phyloP scores from a whole-genome alignment of 805 yeast genomes.

The Nakazawaea pomicola region DNA sequence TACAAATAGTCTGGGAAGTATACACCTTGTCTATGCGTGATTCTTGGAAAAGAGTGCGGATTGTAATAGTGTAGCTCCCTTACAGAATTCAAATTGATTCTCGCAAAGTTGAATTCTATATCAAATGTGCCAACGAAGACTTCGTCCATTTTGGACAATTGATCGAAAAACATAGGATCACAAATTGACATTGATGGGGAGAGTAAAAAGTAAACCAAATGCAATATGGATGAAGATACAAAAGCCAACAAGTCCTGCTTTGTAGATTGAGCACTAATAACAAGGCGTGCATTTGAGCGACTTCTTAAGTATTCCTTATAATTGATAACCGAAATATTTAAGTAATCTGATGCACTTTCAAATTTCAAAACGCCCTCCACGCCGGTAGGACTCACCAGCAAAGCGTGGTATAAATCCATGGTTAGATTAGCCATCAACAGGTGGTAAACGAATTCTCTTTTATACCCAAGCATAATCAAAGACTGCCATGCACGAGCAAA shows the following conservation, averaged over 20 bases:
- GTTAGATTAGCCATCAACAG: constrained; percentile 6
- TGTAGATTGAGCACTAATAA: not conserved
- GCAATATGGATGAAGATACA: not conserved
- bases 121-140: no score
- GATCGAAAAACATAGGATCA: constrained; percentile 4
- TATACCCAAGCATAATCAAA: constrained; percentile 4
- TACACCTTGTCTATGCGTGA: not conserved
- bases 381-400: not conserved
- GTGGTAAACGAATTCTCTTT: constrained; percentile 2
- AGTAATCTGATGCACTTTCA: constrained; percentile 1
- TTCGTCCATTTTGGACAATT: not conserved
- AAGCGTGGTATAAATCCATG: constrained; percentile 2
- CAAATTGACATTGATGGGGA: constrained; percentile 6
- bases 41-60: not conserved
- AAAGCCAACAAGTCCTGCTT: not conserved
- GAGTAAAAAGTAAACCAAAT: constrained; percentile 1
- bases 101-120: no score
- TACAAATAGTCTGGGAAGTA: constrained; percentile 6
- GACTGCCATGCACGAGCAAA: constrained; percentile 4
- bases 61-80: constrained; percentile 1
- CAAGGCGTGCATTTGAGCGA: not conserved
- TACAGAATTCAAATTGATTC: not conserved
- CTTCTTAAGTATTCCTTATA: not conserved
- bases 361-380: constrained; percentile 1
- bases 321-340: constrained; percentile 1